Evolutionary conservation across 208 protist genomes (phyloP), one percentile per base, ranked within the genome.

Genomic region (Leishmania lainsoni): DNA sequence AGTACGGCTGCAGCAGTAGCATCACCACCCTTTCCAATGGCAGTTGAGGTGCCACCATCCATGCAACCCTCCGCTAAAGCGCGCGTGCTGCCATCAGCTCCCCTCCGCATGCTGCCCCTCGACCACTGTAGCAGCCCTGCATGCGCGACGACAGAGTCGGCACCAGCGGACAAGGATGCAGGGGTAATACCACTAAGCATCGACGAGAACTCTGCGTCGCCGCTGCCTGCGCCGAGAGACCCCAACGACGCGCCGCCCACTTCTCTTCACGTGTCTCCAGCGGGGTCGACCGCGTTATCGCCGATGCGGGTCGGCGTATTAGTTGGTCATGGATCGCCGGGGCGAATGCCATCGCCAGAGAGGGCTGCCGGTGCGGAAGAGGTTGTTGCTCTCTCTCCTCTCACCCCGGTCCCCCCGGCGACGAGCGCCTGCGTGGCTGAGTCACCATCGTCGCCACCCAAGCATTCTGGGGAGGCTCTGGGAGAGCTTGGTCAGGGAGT

Each of bases 21-120:
- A 5, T 5, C 35, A 56, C 68, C 65, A 26, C 73, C 71, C 14
- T 56, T 79, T 49, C 52, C 68, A 26, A 76, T 49, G 75, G 9
- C 45, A 49, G 58, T 26, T 39, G 69, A 22, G 75, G 17, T 17
- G 72, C 39, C 56, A 6, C 52, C 26, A 59, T 1, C n/a, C 6
- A 16, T 10, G 54, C 35, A 48, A 29, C 39, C 22, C 26, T 35
- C 74, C 4, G 29, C 35, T 1, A 48, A 35, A 68, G 29, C 78
- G 39, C 79, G 78, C 22, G 69, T 84, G 72, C 75, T 78, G 59
- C 78, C 84, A 17, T 81, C 79, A 6, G 75, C 73, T 3, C 79
- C 79, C 1, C 71, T 87, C 9, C 45, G 69, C 70, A 72, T 10
- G 78, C 39, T 78, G 26, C 26, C 59, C 58, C 63, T 42, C 63